Conservation (phyloP, 805 yeast species). For the Lachancea fermentati region DNA sequence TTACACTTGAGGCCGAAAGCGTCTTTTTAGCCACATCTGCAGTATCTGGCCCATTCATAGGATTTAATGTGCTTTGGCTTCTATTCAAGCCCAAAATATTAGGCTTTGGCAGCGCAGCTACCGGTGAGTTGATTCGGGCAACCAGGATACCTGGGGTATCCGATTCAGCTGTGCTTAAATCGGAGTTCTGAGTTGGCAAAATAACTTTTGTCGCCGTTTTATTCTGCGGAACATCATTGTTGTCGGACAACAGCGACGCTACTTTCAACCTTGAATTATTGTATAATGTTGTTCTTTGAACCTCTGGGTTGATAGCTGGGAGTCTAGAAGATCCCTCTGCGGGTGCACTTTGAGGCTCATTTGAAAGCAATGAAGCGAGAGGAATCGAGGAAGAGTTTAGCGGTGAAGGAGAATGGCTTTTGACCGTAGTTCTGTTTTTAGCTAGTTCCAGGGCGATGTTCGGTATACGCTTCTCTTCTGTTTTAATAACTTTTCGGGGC, state of each 20-base stretch:
- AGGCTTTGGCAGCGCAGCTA: slow-evolving; percentile 3
- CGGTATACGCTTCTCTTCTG: slow-evolving; percentile 15
- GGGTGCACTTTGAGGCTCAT: slow-evolving; percentile 1
- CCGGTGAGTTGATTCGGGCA: slow-evolving; percentile 23
- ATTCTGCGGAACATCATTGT: neutral
- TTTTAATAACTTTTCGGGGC: slow-evolving; percentile 4
- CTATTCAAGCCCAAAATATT: slow-evolving; percentile 2
- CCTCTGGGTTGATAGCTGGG: slow-evolving; percentile 4
- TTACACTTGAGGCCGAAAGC: neutral
- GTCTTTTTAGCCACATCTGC: neutral
- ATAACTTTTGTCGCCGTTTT: slow-evolving; percentile 16
- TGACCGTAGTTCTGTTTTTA: slow-evolving; percentile 25
- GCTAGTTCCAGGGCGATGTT: slow-evolving; percentile 32
- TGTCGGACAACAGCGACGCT: slow-evolving; percentile 14
- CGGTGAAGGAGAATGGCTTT: slow-evolving; percentile 13
- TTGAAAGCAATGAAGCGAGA: slow-evolving; percentile 8
- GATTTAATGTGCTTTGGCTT: slow-evolving; percentile 7
- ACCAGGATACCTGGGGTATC: slow-evolving; percentile 14
- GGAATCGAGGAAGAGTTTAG: slow-evolving; percentile 12
- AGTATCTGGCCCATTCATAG: neutral
- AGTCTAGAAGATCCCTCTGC: neutral
- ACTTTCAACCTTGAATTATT: slow-evolving; percentile 13
- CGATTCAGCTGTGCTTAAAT: slow-evolving; percentile 4
- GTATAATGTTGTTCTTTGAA: neutral
- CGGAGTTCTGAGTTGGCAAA: slow-evolving; percentile 20